Base-by-base conservation (phyloP, 495 filamentous ascomycete genomes). In the Tuber borchii region DNA sequence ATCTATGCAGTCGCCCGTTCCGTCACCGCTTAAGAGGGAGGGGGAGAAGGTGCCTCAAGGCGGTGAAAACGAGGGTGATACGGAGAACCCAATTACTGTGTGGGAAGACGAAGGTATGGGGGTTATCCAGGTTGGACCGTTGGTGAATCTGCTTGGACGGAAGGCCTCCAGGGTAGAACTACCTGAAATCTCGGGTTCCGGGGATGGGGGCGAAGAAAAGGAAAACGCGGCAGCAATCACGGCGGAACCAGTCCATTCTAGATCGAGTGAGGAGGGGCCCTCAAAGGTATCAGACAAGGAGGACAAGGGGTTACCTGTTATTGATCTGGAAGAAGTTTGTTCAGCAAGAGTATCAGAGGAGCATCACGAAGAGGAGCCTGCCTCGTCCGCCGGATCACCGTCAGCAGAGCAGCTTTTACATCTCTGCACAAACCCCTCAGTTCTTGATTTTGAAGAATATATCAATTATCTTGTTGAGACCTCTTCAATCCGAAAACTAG, bases 371-470 rank as follows among this genome's bases (percentile, higher is more conserved):
- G 73, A 40, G 45, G 56, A 2, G 12, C 73, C 61, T 48, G 71
- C 7, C 45, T 34, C 45, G n/a, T 72, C 70, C 26, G 34, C 31
- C 3, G 56, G 77, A 20, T 48, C 40, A 26, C 31, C 75, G 7
- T 71, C 71, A 10, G 40, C 75, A 17, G 76, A 83, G 8, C 48
- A 77, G 1, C 76, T 83, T 20, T 72, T 83, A 46, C n/a, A 31
- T 19, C 56, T 79, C 20, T 83, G 82, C 44, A 76, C 76, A 19
- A 69, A 42, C 1, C 45, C 75, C 22, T 48, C 70, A 14, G 43
- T 83, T 26, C 51, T 83, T 31, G 75, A 83, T 43, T 83, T 83
- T 61, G 74, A 70, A 9, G 45, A 75, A n/a, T 73, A 81, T 56
- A 81, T 81, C 39, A n/a, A 75, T 51, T 68, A 71, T 17, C 46